A percentile compares a stretch with the other conserved stretches of the same genome.
These are phyloP conservation scores for Scheffersomyces parashehatae DNA, from an alignment of 1,139 yeast genomes.

Conservation along the genomic window DNA sequence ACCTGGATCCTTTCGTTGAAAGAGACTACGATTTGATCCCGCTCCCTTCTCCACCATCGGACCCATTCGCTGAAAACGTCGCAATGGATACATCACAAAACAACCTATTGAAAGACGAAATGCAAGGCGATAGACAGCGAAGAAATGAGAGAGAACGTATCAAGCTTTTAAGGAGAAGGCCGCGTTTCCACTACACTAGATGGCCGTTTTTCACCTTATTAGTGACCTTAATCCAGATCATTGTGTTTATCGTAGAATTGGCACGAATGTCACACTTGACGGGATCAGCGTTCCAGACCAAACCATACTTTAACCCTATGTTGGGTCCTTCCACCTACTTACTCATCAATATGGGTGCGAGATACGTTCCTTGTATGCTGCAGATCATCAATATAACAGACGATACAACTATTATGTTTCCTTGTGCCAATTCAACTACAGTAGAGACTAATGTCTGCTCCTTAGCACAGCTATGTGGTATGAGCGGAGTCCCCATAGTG, in stretches of 20 bases:
- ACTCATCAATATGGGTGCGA: slow-evolving; percentile 68
- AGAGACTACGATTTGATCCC: slow-evolving; percentile 1
- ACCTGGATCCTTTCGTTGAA: slow-evolving; percentile 1
- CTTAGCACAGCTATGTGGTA: slow-evolving; percentile 61
- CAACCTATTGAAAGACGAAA: neutral
- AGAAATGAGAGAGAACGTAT: slow-evolving; percentile 28
- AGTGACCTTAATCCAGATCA: slow-evolving; percentile 52
- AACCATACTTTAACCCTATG: slow-evolving; percentile 79
- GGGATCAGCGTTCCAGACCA: slow-evolving; percentile 67
- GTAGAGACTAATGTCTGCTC: slow-evolving; percentile 56
- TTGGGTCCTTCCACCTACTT: slow-evolving; percentile 75
- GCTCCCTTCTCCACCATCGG: slow-evolving; percentile 1
- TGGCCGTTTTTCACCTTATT: slow-evolving; percentile 50
- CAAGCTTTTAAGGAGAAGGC: slow-evolving; percentile 28
- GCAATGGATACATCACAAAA: neutral
- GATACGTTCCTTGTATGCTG: slow-evolving; percentile 75
- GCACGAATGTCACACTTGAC: slow-evolving; percentile 59
- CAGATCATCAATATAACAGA: slow-evolving; percentile 52
- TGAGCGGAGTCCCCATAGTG: slow-evolving; percentile 44
- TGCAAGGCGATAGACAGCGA: neutral
- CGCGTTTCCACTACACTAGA: slow-evolving; percentile 46
- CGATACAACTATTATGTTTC: slow-evolving; percentile 49
- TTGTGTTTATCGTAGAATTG: slow-evolving; percentile 69
- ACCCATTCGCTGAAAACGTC: neutral
- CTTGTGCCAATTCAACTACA: slow-evolving; percentile 71